A percentile compares a stretch with the other conserved stretches of the same genome.
These are phyloP conservation scores for Boletus pseudo-olivaceus DNA, from an alignment of 768 basidiomycete species.

Conservation along the genomic window DNA sequence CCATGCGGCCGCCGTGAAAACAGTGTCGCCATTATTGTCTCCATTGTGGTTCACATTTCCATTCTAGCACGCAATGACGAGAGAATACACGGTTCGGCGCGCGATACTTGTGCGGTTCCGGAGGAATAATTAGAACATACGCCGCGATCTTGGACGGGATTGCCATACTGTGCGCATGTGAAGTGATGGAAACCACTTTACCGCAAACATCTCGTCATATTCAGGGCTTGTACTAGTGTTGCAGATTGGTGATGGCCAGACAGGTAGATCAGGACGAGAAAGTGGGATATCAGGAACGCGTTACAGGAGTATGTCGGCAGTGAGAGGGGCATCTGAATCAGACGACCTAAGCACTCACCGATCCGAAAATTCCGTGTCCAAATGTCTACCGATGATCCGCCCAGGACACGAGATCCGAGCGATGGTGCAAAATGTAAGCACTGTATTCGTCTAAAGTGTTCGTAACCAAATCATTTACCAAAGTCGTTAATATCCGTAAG, in stretches of 20 bases:
- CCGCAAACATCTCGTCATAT: background rate
- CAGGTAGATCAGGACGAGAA: constrained; percentile 1
- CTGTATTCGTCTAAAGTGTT: constrained; percentile 18
- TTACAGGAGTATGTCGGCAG: background rate
- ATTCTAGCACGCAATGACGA: background rate
- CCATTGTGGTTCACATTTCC: background rate
- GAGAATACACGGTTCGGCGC: background rate
- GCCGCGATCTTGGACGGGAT: background rate
- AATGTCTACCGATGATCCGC: constrained; percentile 12
- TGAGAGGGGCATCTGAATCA: background rate
- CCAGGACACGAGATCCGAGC: background rate
- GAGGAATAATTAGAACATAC: background rate
- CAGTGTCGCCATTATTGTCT: background rate
- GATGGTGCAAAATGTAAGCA: constrained; percentile 6
- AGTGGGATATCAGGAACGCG: background rate
- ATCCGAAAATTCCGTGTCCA: constrained; percentile 1
- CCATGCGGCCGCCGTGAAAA: background rate
- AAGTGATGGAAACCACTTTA: constrained; percentile 5
- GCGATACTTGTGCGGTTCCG: background rate
- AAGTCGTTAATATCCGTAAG: constrained; percentile 19
- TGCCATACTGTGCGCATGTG: constrained; percentile 5
- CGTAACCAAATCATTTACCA: constrained; percentile 25
- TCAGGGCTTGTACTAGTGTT: background rate
- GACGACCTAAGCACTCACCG: background rate
- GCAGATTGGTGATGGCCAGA: no score